Base-by-base conservation (phyloP, 1,284 basidiomycete species). In the Leccinum variabile region DNA sequence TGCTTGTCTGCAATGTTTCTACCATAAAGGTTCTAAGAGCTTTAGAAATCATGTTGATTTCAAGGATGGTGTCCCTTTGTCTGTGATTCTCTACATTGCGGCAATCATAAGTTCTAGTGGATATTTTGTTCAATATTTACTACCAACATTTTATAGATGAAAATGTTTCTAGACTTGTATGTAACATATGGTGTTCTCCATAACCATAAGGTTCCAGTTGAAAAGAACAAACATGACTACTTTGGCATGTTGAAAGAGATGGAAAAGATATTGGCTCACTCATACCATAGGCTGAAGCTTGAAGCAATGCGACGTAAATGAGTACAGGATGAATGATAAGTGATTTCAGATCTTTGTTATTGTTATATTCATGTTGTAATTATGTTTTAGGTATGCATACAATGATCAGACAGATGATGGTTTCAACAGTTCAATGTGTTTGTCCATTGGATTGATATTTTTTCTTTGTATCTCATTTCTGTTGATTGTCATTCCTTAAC, bases 401-500 rank as follows among this genome's bases (percentile, higher is more conserved):
- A 10, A 46, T 46, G 44, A 46, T 46, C 44, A 46, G 44, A 46
- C 44, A 46, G 9, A 46, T 46, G 44, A 18, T 10, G 44, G 44
- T 46, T 46, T n/a, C 2, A n/a, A 46, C 2, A 2, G 44, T 46
- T n/a, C n/a, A n/a, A n/a, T 46, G 44, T 18, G 18, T 46, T 46
- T 46, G 44, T 46, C 44, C 44, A 46, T 3, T 46, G 18, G n/a
- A 46, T 46, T 46, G 8, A 46, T 18, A 11, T 18, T 46, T 46
- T 46, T 46, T 30, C n/a, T 22, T 46, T 46, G 37, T 39, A 39
- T 39, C 14, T 16, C 37, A 39, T 39, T 39, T 84, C 33, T n/a
- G 54, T 44, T 44, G 41, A 44, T 44, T 44, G 8, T 18, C 10
- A 44, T 9, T 44, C 41, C 41, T 44, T n/a, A n/a, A 44, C 18